A percentile compares a stretch with the other conserved stretches of the same genome.
phyloP scores from a whole-genome alignment of 805 yeast genomes.

The Sugiyamaella boreocaroliniensis region DNA sequence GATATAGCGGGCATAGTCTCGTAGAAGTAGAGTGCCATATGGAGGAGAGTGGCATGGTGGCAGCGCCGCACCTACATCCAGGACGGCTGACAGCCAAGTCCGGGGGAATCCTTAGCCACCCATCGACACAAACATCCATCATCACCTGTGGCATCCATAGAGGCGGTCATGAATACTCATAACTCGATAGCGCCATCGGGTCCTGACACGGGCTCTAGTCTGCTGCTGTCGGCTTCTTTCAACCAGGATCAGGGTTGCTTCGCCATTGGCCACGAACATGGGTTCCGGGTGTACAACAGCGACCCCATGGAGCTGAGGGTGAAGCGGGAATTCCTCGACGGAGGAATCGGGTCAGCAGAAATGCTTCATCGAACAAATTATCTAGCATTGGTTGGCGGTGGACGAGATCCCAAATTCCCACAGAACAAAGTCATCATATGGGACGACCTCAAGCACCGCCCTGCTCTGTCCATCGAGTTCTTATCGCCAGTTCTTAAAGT shows the following conservation, averaged over 20 bases:
- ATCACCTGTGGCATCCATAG: background rate
- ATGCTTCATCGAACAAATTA: conserved; percentile 91
- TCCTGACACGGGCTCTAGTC: conserved; percentile 2
- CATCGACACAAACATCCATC: too few species aligned
- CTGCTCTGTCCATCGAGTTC: conserved; percentile 68
- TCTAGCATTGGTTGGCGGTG: conserved; percentile 86
- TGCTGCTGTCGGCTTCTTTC: conserved; percentile 55
- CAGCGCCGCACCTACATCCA: too few species aligned
- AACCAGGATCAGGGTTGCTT: conserved; percentile 91
- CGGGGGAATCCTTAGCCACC: too few species aligned
- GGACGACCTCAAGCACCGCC: conserved; percentile 81
- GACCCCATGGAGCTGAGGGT: conserved; percentile 80
- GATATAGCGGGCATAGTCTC: too few species aligned
- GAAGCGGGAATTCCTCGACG: conserved; percentile 41
- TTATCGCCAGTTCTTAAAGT: conserved; percentile 69
- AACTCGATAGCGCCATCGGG: conserved; percentile 10
- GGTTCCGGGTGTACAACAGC: conserved; percentile 78
- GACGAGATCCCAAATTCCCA: conserved; percentile 69
- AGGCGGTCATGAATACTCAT: conserved; percentile 16
- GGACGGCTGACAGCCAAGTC: too few species aligned
- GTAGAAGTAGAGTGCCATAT: too few species aligned
- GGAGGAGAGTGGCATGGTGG: too few species aligned
- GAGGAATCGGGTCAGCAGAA: conserved; percentile 67
- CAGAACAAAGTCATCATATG: conserved; percentile 76
- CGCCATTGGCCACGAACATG: conserved; percentile 71